phyloP scores from a whole-genome alignment of 371 early-diverging fungal species.

The Mucor sp. region DNA sequence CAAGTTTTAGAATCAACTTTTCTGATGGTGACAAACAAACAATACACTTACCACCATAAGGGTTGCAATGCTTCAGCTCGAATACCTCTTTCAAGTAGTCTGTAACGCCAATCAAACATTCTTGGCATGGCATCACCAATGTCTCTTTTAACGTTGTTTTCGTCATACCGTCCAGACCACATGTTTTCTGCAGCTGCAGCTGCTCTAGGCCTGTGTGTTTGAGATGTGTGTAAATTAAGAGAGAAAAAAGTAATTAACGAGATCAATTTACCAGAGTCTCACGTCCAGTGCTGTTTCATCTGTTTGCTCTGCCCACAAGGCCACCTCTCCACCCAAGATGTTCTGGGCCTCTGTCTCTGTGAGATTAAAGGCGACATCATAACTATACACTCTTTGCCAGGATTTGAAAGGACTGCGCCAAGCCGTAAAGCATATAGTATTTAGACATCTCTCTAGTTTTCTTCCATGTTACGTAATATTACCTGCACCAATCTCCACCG shows the following conservation, averaged over 20 bases:
- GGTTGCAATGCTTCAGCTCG: conserved; percentile 74
- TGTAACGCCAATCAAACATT: conserved; percentile 74
- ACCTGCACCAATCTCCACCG: conserved; percentile 54
- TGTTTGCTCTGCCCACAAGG: conserved; percentile 77
- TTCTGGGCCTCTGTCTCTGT: conserved; percentile 53
- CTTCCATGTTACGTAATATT: not conserved
- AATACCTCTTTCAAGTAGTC: conserved; percentile 70
- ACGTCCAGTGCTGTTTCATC: conserved; percentile 66
- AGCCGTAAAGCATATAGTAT: not conserved
- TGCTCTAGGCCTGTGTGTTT: conserved; percentile 34
- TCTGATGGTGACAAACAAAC: not conserved
- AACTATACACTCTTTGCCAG: conserved; percentile 80
- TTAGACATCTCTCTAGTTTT: not conserved
- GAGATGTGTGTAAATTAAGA: not conserved
- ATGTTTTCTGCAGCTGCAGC: conserved; percentile 65
- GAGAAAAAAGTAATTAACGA: not conserved
- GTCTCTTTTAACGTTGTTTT: conserved; percentile 54
- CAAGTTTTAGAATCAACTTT: not conserved
- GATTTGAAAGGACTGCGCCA: conserved; percentile 76
- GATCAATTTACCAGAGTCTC: conserved; percentile 56
- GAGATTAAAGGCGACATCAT: conserved; percentile 67
- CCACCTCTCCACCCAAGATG: conserved; percentile 54
- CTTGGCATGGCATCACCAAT: conserved; percentile 68
- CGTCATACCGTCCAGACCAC: conserved; percentile 74
- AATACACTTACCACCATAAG: conserved; percentile 67